phyloP scores from a whole-genome alignment of 2,329 filamentous ascomycete genomes.

The Penicillium sclerotigenum region DNA sequence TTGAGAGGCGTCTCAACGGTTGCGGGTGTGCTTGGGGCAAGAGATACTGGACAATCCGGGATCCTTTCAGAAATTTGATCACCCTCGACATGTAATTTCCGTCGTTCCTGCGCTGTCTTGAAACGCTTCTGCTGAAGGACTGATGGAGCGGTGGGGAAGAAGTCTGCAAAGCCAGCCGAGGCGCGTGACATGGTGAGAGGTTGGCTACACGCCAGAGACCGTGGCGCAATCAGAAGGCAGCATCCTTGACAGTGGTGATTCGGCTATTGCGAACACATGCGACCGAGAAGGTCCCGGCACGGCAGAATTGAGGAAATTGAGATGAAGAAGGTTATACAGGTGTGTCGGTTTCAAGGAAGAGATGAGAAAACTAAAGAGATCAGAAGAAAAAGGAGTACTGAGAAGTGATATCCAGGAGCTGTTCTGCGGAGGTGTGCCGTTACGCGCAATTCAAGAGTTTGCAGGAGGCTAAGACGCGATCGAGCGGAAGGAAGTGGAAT shows the following conservation, averaged over 20 bases:
- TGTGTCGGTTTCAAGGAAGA: background rate
- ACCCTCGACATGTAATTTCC: conserved; percentile 46
- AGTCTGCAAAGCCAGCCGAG: conserved; percentile 77
- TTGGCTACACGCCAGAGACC: conserved; percentile 42
- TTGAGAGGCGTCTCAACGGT: conserved; percentile 17
- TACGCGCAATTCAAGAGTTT: conserved; percentile 18
- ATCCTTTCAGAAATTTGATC: conserved; percentile 13
- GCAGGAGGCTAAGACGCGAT: conserved; percentile 14
- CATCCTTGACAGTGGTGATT: conserved; percentile 36
- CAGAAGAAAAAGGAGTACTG: background rate
- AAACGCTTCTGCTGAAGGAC: conserved; percentile 52
- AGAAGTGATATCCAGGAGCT: background rate
- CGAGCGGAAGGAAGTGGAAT: conserved; percentile 13
- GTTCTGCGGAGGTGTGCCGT: background rate
- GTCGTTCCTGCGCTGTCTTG: conserved; percentile 54
- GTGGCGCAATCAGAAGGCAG: conserved; percentile 36
- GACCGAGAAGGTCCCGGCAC: conserved; percentile 15
- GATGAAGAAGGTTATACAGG: background rate
- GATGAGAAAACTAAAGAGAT: background rate
- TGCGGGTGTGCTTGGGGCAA: conserved; percentile 8
- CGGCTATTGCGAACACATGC: conserved; percentile 22
- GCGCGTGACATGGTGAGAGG: conserved; percentile 71
- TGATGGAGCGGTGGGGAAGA: conserved; percentile 75
- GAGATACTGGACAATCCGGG: conserved; percentile 1
- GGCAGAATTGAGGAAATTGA: background rate